Conservation (phyloP, 108 stramenopile genomes). For the Conticribra weissflogii region DNA sequence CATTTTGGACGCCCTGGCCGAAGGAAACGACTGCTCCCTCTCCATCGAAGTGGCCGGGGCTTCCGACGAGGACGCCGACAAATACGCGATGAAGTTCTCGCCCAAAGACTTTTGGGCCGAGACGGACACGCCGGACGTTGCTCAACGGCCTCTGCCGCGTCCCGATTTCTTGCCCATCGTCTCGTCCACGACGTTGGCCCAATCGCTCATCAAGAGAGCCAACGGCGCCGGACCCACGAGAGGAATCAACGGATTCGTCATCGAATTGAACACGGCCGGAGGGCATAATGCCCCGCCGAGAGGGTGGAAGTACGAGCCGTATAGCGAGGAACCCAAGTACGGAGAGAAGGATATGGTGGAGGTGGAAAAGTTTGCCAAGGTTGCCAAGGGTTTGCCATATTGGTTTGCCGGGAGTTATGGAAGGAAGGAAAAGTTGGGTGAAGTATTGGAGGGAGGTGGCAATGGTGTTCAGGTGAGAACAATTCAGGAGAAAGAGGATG, state of each 20-base stretch:
- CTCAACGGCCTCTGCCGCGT: conserved; percentile 25
- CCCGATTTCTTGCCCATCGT: conserved; percentile 58
- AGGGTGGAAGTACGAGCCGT: conserved; percentile 48
- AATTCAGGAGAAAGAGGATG: too few species aligned
- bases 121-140: conserved; percentile 37
- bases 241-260: conserved; percentile 59
- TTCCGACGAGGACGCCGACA: conserved; percentile 8
- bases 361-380: conserved; percentile 37
- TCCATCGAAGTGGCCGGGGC: conserved; percentile 41
- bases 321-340: conserved; percentile 53
- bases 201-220: conserved; percentile 54
- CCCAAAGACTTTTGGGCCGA: conserved; percentile 50
- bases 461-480: conserved; percentile 50
- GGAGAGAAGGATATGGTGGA: conserved; percentile 57
- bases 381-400: conserved; percentile 50
- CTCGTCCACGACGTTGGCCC: conserved; percentile 52
- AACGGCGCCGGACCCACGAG: conserved; percentile 48
- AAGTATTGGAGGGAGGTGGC: conserved; percentile 49
- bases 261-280: conserved; percentile 54
- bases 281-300: conserved; percentile 62
- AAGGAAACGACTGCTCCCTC: conserved; percentile 43
- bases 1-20: conserved; percentile 49
- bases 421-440: conserved; percentile 33
- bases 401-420: conserved; percentile 58
- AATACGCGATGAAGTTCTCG: conserved; percentile 25